Base-by-base conservation (phyloP, 257 asterid species). In the Echites panduratus region DNA sequence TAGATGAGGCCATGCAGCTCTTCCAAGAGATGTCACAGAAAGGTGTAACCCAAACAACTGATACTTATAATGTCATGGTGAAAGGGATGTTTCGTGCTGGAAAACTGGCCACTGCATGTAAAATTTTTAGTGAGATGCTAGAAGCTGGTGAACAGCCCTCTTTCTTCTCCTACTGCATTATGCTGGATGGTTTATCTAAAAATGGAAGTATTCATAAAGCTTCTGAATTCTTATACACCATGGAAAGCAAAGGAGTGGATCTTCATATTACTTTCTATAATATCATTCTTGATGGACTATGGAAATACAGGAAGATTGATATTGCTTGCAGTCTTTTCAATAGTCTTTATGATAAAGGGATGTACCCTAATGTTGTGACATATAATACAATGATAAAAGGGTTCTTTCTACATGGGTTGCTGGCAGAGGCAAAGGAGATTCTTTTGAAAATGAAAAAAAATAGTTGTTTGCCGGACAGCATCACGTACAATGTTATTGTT, bases 1-100 rank as follows among this genome's bases (percentile, higher is more conserved):
- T n/a, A 20, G 83, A 77, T 12, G 81, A 83, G 26, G 83, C 83
- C 10, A 41, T 73, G 75, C 65, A 64, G 44, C 65, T 82, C 27
- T 71, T 70, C 44, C n/a, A 29, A 26, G 78, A 76, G 72, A 76
- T 82, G 56, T 66, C 50, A 5, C 17, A 1, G 10, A 41, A 4
- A 47, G 56, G 73, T 13, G 1, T 19, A 20, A 40, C 27, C 1
- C 61, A 58, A 8, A 22, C 22, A 12, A 24, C 61, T 29, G 73
- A 44, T 35, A 58, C 81, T 5, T 82, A 74, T 66, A 58, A 20
- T 50, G 35, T 53, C 16, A 26, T 82, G 27, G 48, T 76, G 68
- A 79, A 73, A 43, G 78, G 84, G 0, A 22, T 76, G 0, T 64
- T 64, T 64, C 43, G 27, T 7, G 44, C 9, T 27, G 69, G 72